These are phyloP conservation scores for Aspergillus viridinutans DNA, from an alignment of 2,329 filamentous ascomycete genomes.

Conservation along the genomic window DNA sequence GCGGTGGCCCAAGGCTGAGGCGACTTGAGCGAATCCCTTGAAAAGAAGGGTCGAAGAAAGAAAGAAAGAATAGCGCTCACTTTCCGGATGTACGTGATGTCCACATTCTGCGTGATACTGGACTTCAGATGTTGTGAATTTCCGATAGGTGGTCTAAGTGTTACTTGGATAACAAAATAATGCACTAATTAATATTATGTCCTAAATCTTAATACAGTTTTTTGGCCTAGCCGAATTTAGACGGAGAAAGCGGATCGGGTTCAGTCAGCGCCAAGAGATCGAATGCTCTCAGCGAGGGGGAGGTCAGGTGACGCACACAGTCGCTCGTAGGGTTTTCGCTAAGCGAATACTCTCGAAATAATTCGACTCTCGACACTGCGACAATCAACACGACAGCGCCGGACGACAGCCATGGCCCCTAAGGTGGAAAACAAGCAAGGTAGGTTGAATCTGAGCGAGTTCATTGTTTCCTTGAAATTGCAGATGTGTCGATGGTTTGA, in stretches of 20 bases:
- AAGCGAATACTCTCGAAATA: conserved; percentile 38
- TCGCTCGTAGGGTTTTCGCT: conserved; percentile 36
- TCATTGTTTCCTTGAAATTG: conserved; percentile 35
- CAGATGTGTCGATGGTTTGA: conserved; percentile 9
- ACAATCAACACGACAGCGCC: conserved; percentile 42
- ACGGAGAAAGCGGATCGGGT: conserved; percentile 2
- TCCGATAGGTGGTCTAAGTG: not conserved
- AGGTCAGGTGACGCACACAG: conserved; percentile 39
- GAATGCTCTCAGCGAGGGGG: conserved; percentile 3
- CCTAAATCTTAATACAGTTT: not conserved
- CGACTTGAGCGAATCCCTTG: not conserved
- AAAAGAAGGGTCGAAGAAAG: not conserved
- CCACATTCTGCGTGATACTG: not conserved
- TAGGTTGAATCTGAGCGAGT: conserved; percentile 25
- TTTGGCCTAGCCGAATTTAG: conserved; percentile 1
- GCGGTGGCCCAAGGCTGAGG: not conserved
- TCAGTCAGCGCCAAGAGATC: conserved; percentile 7
- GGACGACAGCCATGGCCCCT: conserved; percentile 47
- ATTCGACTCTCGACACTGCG: conserved; percentile 39
- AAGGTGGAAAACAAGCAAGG: conserved; percentile 46
- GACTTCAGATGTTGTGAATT: not conserved
- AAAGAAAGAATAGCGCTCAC: not conserved
- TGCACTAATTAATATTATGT: not conserved
- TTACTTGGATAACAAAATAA: not conserved
- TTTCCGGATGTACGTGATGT: not conserved